Conservation (phyloP, 768 basidiomycete genomes). For the Leccinum barrowsii region DNA sequence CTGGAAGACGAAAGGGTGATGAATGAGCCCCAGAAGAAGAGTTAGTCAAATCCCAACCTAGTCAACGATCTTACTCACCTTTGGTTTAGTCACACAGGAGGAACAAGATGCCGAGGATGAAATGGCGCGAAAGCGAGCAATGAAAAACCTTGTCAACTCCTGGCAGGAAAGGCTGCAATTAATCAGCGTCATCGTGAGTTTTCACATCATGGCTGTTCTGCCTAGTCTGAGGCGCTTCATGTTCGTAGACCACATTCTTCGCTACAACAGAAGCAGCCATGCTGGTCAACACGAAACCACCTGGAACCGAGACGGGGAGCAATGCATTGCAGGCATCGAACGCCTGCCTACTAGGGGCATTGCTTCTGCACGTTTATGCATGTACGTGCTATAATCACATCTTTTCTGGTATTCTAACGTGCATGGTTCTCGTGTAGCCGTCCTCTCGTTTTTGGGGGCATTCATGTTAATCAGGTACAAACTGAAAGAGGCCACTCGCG, state of each 20-base stretch:
- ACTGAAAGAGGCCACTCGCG: slow-evolving; percentile 48
- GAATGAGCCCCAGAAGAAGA: slow-evolving; percentile 11
- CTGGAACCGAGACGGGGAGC: slow-evolving; percentile 8
- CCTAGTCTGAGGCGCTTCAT: background rate
- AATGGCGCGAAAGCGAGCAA: slow-evolving; percentile 40
- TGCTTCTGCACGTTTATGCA: slow-evolving; percentile 51
- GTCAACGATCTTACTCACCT: background rate
- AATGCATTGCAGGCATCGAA: slow-evolving; percentile 36
- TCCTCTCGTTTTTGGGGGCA: slow-evolving; percentile 50
- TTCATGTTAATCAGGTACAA: slow-evolving; percentile 57
- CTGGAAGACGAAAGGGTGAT: slow-evolving; percentile 16
- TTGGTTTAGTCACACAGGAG: slow-evolving; percentile 39
- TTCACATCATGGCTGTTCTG: background rate
- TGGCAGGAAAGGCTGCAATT: slow-evolving; percentile 64
- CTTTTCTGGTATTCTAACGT: background rate
- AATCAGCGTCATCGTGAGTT: slow-evolving; percentile 54
- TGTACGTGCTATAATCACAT: slow-evolving; percentile 32
- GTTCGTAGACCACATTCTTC: slow-evolving; percentile 55
- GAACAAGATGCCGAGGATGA: slow-evolving; percentile 51
- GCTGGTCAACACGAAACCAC: slow-evolving; percentile 42
- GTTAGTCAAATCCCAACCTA: slow-evolving; percentile 11
- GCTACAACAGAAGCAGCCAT: slow-evolving; percentile 55
- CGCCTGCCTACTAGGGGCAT: slow-evolving; percentile 47
- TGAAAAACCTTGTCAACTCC: slow-evolving; percentile 51
- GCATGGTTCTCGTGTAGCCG: slow-evolving; percentile 23